Evolutionary conservation across 2,329 filamentous ascomycete genomes (phyloP).

Genomic region (Xylaria sp.): DNA sequence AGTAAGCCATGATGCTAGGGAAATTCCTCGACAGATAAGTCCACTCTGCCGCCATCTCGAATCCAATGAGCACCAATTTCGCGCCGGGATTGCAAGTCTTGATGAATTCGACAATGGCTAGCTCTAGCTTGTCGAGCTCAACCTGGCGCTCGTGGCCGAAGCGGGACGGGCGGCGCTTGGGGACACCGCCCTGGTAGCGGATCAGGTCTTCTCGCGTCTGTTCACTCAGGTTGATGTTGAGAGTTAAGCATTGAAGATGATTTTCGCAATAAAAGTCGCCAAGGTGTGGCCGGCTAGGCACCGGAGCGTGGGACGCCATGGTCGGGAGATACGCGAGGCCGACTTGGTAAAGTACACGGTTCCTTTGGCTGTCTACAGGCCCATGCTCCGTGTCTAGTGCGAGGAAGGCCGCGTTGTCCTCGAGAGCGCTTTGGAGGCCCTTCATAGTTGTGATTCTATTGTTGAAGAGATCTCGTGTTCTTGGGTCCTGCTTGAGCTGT

Average conservation of each 20-base stretch:
- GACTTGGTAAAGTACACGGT: conserved; percentile 18
- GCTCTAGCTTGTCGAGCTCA: conserved; percentile 14
- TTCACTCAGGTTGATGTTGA: conserved; percentile 25
- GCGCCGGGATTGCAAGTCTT: conserved; percentile 9
- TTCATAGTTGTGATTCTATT: neutral
- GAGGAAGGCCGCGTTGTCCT: conserved; percentile 17
- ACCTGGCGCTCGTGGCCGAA: conserved; percentile 15
- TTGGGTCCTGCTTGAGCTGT: no score
- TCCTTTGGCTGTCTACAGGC: conserved; percentile 11
- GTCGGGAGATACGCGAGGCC: conserved; percentile 25
- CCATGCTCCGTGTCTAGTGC: conserved; percentile 24
- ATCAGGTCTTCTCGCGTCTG: conserved; percentile 19
- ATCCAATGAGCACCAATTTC: conserved; percentile 22
- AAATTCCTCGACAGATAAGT: conserved; percentile 18
- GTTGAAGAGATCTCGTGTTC: no score
- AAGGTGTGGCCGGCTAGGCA: conserved; percentile 8
- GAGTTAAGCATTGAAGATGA: conserved; percentile 15
- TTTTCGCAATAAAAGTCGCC: conserved; percentile 6
- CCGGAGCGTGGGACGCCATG: neutral
- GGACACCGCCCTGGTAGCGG: conserved; percentile 11
- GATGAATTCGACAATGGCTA: conserved; percentile 18
- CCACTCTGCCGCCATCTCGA: conserved; percentile 29
- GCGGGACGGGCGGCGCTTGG: conserved; percentile 16
- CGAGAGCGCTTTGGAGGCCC: neutral
- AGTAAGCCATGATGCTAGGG: conserved; percentile 14